These are phyloP conservation scores for Didymellaceae sp. DNA, from an alignment of 2,329 filamentous ascomycete species.

Conservation along the genomic window DNA sequence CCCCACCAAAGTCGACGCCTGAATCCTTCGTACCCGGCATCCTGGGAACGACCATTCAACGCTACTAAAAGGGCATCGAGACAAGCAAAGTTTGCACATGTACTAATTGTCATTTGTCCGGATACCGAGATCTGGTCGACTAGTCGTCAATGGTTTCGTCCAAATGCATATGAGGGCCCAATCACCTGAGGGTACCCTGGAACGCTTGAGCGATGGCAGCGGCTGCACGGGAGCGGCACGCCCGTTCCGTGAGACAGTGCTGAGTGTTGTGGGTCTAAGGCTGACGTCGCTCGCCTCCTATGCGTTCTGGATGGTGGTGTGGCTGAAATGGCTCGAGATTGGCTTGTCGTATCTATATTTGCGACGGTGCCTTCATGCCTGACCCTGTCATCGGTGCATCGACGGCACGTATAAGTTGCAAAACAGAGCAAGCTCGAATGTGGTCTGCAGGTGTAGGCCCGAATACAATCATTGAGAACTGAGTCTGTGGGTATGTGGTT, in stretches of 20 bases:
- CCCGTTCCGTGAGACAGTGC: background rate
- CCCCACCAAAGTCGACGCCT: slow-evolving; percentile 1
- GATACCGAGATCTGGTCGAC: background rate
- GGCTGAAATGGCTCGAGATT: slow-evolving; percentile 5
- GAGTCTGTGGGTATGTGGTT: slow-evolving; percentile 7
- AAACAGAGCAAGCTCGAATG: background rate
- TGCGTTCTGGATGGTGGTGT: slow-evolving; percentile 6
- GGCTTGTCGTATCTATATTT: slow-evolving; percentile 6
- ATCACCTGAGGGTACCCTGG: slow-evolving; percentile 3
- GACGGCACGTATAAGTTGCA: background rate
- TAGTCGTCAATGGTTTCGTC: slow-evolving; percentile 7
- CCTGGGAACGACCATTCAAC: slow-evolving; percentile 1
- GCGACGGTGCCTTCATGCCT: slow-evolving; percentile 5
- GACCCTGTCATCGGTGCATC: background rate
- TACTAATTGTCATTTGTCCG: slow-evolving; percentile 5
- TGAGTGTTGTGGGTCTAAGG: slow-evolving; percentile 4
- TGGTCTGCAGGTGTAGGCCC: background rate
- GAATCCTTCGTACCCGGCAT: background rate
- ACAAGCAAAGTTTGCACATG: slow-evolving; percentile 15
- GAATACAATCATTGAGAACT: slow-evolving; percentile 1
- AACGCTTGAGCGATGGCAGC: slow-evolving; percentile 6
- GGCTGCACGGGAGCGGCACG: slow-evolving; percentile 18
- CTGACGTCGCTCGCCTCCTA: background rate
- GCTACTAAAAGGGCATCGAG: slow-evolving; percentile 4
- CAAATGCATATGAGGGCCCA: slow-evolving; percentile 5